Percentiles rank a stretch among this genome's conserved stretches.
Evolutionary conservation across 2,329 filamentous ascomycete species (phyloP).

Genomic region (Colletotrichum higginsianum): DNA sequence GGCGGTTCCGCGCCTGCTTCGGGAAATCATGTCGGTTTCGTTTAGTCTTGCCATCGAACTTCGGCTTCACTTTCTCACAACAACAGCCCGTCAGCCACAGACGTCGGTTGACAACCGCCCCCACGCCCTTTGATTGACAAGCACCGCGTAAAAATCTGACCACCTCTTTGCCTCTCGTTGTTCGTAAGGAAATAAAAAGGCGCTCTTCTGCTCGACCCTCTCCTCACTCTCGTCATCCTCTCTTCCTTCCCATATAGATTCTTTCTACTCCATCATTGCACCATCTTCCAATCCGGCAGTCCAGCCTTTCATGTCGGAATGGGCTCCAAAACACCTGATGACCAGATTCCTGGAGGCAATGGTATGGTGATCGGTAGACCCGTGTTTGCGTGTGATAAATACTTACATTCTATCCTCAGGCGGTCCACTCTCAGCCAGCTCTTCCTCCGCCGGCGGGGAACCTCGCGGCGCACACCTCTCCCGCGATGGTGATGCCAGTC

Average conservation of each 20-base stretch:
- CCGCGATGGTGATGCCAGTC: constrained; percentile 59
- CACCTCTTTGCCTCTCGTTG: not conserved
- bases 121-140: constrained; percentile 16
- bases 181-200: not conserved
- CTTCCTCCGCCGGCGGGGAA: constrained; percentile 54
- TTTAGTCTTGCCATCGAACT: constrained; percentile 10
- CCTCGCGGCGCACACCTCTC: constrained; percentile 58
- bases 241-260: not conserved
- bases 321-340: constrained; percentile 58
- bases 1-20: not conserved
- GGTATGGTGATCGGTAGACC: constrained; percentile 47
- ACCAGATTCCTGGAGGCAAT: constrained; percentile 51
- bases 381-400: constrained; percentile 28
- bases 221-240: not conserved
- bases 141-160: not conserved
- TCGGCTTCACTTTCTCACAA: constrained; percentile 19
- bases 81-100: not conserved
- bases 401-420: constrained; percentile 43
- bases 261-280: not conserved
- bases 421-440: constrained; percentile 42
- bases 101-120: not conserved
- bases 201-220: too few relatives aligned
- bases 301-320: constrained; percentile 46
- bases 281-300: not conserved
- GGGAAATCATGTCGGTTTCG: constrained; percentile 11